These are phyloP conservation scores for Saccharomyces pastorianus DNA, from an alignment of 1,139 yeast species.

Conservation along the genomic window DNA sequence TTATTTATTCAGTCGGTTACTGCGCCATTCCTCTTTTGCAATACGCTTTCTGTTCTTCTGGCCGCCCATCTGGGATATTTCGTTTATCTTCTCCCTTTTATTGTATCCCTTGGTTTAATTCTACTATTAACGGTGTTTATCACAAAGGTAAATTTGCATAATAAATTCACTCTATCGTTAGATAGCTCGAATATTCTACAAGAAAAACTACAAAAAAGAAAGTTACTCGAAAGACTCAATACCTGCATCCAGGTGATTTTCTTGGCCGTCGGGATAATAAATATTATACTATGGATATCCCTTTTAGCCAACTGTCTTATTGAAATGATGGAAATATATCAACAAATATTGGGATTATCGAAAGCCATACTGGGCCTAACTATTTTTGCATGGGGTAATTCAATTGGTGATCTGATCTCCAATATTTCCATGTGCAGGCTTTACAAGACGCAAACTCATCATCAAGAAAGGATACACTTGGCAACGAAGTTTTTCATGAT, in stretches of 20 bases:
- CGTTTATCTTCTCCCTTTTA: conserved; percentile 8
- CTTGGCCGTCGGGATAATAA: conserved; percentile 58
- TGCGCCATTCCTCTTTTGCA: conserved; percentile 19
- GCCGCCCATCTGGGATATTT: conserved; percentile 2
- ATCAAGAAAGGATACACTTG: conserved; percentile 14
- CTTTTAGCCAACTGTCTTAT: conserved; percentile 51
- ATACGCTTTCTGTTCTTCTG: conserved; percentile 14
- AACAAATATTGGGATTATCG: conserved; percentile 34
- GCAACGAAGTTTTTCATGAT: conserved; percentile 30
- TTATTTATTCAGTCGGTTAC: conserved; percentile 19
- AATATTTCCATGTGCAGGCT: conserved; percentile 50
- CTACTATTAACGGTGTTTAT: conserved; percentile 8
- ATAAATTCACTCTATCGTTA: conserved; percentile 19
- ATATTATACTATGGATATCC: conserved; percentile 58
- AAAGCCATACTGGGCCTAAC: conserved; percentile 85
- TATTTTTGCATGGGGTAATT: conserved; percentile 86
- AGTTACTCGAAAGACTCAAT: neutral
- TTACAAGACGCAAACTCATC: conserved; percentile 24
- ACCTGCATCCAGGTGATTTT: conserved; percentile 9
- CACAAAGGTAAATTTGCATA: conserved; percentile 10
- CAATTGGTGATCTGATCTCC: conserved; percentile 85
- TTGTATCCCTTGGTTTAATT: conserved; percentile 9
- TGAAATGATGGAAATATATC: conserved; percentile 45
- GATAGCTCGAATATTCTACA: neutral
- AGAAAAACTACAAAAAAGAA: neutral